Base-by-base conservation (phyloP, 2,329 filamentous ascomycete genomes). In the Aspergillus sp. region DNA sequence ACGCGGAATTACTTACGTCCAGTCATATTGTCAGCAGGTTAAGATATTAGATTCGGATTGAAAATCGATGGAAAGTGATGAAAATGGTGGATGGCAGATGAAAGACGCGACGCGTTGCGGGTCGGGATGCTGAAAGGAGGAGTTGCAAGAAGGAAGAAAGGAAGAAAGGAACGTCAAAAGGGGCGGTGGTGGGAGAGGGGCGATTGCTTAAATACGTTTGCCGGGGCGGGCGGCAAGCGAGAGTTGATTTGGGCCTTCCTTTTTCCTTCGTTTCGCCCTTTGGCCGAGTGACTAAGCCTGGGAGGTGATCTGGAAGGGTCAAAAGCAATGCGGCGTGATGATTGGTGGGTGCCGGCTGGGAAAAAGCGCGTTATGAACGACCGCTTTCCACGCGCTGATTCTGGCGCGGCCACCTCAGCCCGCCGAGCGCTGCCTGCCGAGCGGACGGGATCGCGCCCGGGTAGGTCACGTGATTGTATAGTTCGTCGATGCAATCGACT, bases 311-410 rank as follows among this genome's bases (percentile, higher is more conserved):
- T 67, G 53, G 60, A 63, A 62, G 61, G 60, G 62, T 60, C 51
- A 63, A 65, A 66, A 64, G 61, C 50, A 65, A 67, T 58, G 62
- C 63, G 42, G 63, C 56, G 60, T 54, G 65, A 58, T 76, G 69
- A 73, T 75, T 77, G 74, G 72, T 66, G 67, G 68, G 63, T 57
- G 57, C 65, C 56, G 62, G 62, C 52, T 59, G 62, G 61, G 53
- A 69, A 75, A 77, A 74, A 67, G 70, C 63, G 63, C 54, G 73
- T 76, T 77, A 75, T 74, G 73, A 76, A 73, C 66, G 70, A 68
- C 70, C 64, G 71, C 68, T 75, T 77, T 77, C 64, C 63, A 71
- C 71, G 57, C 58, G 56, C 61, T 67, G 63, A 69, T 72, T 70
- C 64, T 50, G 56, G 54, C 50, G 31, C n/a, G 18, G 20, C 11